Evolutionary conservation across 2,329 filamentous ascomycete genomes (phyloP).

Genomic region (Blumeria hordei): DNA sequence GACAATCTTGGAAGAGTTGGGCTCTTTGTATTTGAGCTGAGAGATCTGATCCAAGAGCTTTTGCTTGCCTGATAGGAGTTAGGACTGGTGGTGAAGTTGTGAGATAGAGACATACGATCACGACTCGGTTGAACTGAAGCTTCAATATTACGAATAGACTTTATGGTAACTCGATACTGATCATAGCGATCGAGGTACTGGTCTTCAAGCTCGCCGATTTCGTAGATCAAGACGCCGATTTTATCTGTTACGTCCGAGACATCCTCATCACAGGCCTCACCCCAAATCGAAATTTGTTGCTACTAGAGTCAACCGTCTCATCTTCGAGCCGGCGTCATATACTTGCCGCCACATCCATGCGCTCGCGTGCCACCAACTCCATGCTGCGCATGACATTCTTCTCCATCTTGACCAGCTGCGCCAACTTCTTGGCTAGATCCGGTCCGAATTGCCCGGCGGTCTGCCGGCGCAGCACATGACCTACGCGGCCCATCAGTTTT

Average conservation of each 20-base stretch:
- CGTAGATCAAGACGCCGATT: constrained; percentile 81
- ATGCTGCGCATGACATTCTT: constrained; percentile 99
- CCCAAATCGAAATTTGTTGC: constrained; percentile 99
- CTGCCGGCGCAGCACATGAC: constrained; percentile 52
- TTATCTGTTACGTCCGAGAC: constrained; percentile 98
- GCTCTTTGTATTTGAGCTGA: constrained; percentile 98
- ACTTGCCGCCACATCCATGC: constrained; percentile 92
- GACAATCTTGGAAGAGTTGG: constrained; percentile 90
- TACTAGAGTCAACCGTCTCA: constrained; percentile 17
- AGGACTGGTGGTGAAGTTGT: constrained; percentile 3
- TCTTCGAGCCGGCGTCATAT: constrained; percentile 8
- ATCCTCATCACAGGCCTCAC: constrained; percentile 84
- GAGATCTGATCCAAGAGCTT: constrained; percentile 98
- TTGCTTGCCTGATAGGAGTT: constrained; percentile 50
- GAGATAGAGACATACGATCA: constrained; percentile 42
- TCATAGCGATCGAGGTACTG: constrained; percentile 98
- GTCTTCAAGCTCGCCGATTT: constrained; percentile 83
- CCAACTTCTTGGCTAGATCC: constrained; percentile 91
- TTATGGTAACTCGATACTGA: constrained; percentile 96
- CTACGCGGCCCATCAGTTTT: constrained; percentile 17
- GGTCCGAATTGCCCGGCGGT: constrained; percentile 50
- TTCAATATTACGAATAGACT: constrained; percentile 98
- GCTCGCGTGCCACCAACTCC: constrained; percentile 81
- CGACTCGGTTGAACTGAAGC: constrained; percentile 93
- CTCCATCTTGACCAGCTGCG: constrained; percentile 98